phyloP scores from a whole-genome alignment of 2,329 filamentous ascomycete genomes.

The Nothophaeocryptopus gaeumannii region DNA sequence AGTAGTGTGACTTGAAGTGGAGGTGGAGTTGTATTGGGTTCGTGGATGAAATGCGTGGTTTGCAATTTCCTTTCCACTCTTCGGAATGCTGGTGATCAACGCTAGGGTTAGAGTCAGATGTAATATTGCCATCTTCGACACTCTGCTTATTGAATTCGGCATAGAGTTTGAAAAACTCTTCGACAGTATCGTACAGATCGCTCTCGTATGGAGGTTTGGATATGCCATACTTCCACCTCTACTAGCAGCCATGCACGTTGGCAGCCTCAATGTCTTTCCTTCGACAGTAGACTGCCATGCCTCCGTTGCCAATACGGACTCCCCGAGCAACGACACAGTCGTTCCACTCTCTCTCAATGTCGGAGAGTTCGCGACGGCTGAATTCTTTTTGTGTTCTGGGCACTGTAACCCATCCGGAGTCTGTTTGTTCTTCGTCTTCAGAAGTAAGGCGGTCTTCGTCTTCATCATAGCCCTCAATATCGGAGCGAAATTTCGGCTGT shows the following conservation, averaged over 20 bases:
- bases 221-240: slow-evolving; percentile 6
- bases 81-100: too few species aligned
- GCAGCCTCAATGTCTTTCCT: neutral
- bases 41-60: too few species aligned
- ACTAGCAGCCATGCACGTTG: neutral
- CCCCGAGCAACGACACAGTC: slow-evolving; percentile 1
- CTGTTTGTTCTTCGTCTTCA: neutral
- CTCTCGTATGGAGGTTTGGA: neutral
- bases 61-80: too few species aligned
- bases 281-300: slow-evolving; percentile 4
- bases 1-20: too few species aligned
- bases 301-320: slow-evolving; percentile 1
- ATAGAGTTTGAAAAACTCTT: slow-evolving; percentile 4
- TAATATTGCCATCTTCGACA: slow-evolving; percentile 1
- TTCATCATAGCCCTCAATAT: neutral
- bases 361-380: neutral
- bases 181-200: slow-evolving; percentile 4
- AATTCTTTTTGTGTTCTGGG: slow-evolving; percentile 6
- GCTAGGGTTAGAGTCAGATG: neutral
- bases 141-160: slow-evolving; percentile 4
- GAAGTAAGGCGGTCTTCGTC: neutral
- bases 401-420: slow-evolving; percentile 3
- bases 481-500: slow-evolving; percentile 4
- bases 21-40: too few species aligned
- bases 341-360: slow-evolving; percentile 4